phyloP scores from a whole-genome alignment of 1,284 basidiomycete species.

The Tylopilus orsonianus region DNA sequence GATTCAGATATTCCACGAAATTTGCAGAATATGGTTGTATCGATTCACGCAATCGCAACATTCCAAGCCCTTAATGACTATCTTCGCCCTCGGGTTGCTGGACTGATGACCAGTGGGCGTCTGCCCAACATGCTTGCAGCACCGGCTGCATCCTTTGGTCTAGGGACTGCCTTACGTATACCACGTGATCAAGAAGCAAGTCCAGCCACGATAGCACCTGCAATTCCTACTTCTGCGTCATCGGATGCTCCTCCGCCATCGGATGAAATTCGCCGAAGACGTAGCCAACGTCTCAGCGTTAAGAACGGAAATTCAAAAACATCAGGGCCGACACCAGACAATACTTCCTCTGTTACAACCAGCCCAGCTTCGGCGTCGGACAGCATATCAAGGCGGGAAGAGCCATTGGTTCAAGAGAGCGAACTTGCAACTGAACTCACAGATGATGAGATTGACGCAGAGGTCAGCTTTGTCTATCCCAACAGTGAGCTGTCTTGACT shows the following conservation, averaged over 20 bases:
- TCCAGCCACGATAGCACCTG: constrained; percentile 27
- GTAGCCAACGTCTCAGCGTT: constrained; percentile 82
- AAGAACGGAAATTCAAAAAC: constrained; percentile 46
- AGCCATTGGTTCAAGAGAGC: constrained; percentile 59
- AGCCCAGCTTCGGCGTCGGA: constrained; percentile 20
- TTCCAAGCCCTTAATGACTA: constrained; percentile 96
- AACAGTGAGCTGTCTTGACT: constrained; percentile 2
- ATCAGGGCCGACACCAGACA: constrained; percentile 22
- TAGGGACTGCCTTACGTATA: constrained; percentile 35
- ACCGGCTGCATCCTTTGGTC: constrained; percentile 71
- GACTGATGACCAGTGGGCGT: constrained; percentile 62
- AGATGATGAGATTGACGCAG: constrained; percentile 81
- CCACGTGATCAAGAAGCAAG: constrained; percentile 24
- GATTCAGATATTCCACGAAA: constrained; percentile 84
- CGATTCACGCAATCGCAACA: constrained; percentile 94
- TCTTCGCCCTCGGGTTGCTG: constrained; percentile 86
- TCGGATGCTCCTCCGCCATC: constrained; percentile 32
- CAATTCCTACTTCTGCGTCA: constrained; percentile 25
- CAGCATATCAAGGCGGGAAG: constrained; percentile 37
- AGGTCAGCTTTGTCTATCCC: constrained; percentile 36
- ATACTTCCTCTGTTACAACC: constrained; percentile 23
- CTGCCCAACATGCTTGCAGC: constrained; percentile 91
- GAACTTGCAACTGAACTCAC: constrained; percentile 70
- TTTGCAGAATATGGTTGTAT: constrained; percentile 87
- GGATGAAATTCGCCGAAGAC: constrained; percentile 56